Conservation (phyloP, 306 rosid genomes). For the Citrullus colocynthis region DNA sequence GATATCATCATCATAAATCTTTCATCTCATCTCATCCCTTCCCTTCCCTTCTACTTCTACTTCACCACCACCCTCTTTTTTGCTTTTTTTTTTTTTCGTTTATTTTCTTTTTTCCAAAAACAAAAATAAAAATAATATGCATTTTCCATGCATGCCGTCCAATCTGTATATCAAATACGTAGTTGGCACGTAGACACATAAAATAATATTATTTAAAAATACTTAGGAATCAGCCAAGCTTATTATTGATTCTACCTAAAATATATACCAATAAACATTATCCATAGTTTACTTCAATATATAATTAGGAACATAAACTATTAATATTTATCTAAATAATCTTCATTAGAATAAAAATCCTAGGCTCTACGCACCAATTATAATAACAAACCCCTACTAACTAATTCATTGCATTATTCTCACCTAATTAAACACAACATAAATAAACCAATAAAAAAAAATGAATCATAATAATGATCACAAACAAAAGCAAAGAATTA, state of each 20-base stretch:
- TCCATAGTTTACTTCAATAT: background rate
- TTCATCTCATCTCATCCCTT: background rate
- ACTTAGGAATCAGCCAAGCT: background rate
- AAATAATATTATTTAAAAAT: background rate
- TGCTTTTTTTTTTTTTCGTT: background rate
- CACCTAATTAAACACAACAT: background rate
- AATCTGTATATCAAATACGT: background rate
- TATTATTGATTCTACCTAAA: background rate
- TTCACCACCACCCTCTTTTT: background rate
- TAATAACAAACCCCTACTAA: background rate
- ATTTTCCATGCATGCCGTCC: constrained; percentile 5
- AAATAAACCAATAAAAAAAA: background rate
- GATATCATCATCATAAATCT: background rate
- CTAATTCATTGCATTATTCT: background rate
- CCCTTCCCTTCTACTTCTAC: background rate
- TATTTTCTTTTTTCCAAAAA: background rate
- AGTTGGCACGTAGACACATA: constrained; percentile 4
- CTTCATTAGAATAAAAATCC: background rate
- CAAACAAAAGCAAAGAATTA: background rate
- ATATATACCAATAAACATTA: background rate
- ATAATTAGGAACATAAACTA: background rate
- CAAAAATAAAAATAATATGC: background rate
- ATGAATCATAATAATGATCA: background rate
- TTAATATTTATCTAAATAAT: background rate
- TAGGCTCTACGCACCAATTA: background rate